A percentile compares a stretch with the other conserved stretches of the same genome.
Conservation (phyloP, 2,329 filamentous ascomycete genomes). For the Knufia fluminis region DNA sequence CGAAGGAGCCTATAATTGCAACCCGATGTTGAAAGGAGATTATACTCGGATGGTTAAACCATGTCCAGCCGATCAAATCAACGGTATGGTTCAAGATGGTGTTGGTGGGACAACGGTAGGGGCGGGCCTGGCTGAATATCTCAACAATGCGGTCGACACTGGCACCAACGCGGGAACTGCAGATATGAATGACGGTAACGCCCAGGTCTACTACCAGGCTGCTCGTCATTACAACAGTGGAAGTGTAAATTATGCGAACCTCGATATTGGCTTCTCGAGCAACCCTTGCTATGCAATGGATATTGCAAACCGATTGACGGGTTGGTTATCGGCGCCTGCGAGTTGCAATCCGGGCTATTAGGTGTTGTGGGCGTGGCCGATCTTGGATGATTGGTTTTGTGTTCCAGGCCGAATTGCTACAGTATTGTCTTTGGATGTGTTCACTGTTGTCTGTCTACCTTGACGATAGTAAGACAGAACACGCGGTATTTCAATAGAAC, state of each 20-base stretch:
- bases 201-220: conserved; percentile 15
- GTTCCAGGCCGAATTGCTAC: not conserved
- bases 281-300: conserved; percentile 16
- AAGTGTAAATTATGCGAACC: conserved; percentile 10
- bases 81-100: conserved; percentile 19
- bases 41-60: conserved; percentile 2
- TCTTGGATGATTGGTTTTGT: not conserved
- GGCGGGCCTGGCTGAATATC: conserved; percentile 12
- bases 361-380: not conserved
- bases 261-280: conserved; percentile 14
- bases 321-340: conserved; percentile 7
- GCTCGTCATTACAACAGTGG: conserved; percentile 19
- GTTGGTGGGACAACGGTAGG: conserved; percentile 14
- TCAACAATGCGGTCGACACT: conserved; percentile 3
- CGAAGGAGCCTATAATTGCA: conserved; percentile 21
- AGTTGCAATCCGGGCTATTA: not conserved
- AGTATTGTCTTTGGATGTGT: not conserved
- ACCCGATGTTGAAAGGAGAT: no score
- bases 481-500: no score
- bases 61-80: conserved; percentile 15
- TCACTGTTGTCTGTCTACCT: no score
- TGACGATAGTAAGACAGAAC: no score
- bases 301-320: conserved; percentile 18
- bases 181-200: conserved; percentile 5
- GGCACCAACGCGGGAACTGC: not conserved